Base-by-base conservation (phyloP, 1,139 yeast species). In the Geotrichum australiense region DNA sequence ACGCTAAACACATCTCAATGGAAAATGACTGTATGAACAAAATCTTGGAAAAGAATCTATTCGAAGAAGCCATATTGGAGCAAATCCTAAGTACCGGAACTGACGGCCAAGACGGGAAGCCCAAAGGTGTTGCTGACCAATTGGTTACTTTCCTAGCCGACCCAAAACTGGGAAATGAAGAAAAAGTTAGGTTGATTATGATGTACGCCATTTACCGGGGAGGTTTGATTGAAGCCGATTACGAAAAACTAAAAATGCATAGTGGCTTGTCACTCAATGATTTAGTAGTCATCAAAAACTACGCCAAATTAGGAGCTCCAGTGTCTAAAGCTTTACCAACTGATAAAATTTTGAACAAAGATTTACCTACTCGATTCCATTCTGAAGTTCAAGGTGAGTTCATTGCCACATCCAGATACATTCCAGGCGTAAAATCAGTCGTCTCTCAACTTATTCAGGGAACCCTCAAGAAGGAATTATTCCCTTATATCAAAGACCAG, bases 191-290 rank as follows among this genome's bases (percentile, higher is more conserved):
- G 48, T 68, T 84, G 34, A 73, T 91, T n/a, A 67, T 85, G 23
- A 65, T 83, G 3, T 91, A 91, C 61, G 82, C 89, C 1, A 62
- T 87, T 29, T 83, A 79, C 60, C 71, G 97, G 51, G 91, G 93
- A 4, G 98, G 99, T 0, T 66, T 91, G 22, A 70, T 85, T 14
- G 81, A 79, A 51, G 60, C 70, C 6, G 99, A 91, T 64, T 76
- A 82, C 50, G 64, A 67, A 40, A 87, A 91, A 56, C 63, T 91
- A 34, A 72, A 80, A 36, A 65, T 70, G 42, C 93, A 89, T 55
- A 75, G 84, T 37, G 83, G 80, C 0, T 73, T 85, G 12, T 63
- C 66, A 30, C 72, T 74, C 39, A 66, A 68, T 18, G 93, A 83
- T 65, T 69, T 74, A 46, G 62, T 74, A 35, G 70, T 85, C 43